Conservation (phyloP, 805 yeast species). For the Suhomyces prunicola region DNA sequence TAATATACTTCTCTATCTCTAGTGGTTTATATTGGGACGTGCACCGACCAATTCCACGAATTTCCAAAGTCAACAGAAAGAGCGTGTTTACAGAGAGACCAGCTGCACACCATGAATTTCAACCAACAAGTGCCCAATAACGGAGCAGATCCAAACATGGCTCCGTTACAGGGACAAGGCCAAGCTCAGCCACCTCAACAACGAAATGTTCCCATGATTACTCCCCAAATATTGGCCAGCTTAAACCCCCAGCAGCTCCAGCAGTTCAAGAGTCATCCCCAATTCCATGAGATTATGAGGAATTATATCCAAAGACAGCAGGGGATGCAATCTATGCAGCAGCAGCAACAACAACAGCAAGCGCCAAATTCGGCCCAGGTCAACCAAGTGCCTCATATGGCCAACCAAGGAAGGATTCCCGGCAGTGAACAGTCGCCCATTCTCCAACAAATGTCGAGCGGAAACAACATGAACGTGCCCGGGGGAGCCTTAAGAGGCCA, state of each 20-base stretch:
- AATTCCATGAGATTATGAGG: constrained; percentile 39
- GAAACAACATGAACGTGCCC: not conserved
- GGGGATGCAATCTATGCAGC: constrained; percentile 32
- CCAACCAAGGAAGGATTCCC: not conserved
- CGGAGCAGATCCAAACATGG: constrained; percentile 9
- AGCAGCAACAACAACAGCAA: constrained; percentile 13
- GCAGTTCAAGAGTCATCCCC: constrained; percentile 41
- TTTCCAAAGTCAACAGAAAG: not conserved
- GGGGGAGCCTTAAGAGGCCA: not conserved
- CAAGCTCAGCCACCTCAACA: constrained; percentile 11
- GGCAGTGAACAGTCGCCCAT: not conserved
- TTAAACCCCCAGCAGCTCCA: constrained; percentile 42
- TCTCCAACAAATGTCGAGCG: constrained; percentile 3
- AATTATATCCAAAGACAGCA: constrained; percentile 41
- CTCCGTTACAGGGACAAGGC: not conserved
- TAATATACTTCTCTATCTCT: too few relatives aligned
- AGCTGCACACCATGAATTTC: constrained; percentile 11
- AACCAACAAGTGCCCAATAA: constrained; percentile 12
- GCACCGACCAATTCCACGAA: not conserved
- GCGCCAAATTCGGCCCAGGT: constrained; percentile 3
- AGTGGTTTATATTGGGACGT: not conserved
- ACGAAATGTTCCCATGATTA: constrained; percentile 22
- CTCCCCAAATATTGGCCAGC: constrained; percentile 23
- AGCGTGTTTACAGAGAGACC: not conserved
- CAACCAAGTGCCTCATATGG: constrained; percentile 2